A percentile compares a stretch with the other conserved stretches of the same genome.
Conservation (phyloP, 129 eudicot genomes). For the Arctium minus region DNA sequence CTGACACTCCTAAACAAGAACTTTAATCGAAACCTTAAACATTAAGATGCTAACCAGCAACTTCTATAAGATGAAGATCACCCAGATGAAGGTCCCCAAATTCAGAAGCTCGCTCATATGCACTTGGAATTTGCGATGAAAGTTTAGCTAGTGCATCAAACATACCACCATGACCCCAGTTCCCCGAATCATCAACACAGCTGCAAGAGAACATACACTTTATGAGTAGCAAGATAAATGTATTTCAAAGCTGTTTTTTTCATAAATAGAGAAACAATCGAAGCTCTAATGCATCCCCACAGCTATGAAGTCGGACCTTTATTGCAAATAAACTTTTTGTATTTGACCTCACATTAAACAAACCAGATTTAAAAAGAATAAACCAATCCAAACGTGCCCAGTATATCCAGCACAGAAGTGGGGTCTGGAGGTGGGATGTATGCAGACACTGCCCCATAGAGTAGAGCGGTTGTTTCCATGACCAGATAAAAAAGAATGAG, state of each 20-base stretch:
- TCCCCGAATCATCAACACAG: constrained; percentile 93
- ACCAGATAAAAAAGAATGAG: too few species aligned
- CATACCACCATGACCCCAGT: constrained; percentile 95
- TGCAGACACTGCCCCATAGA: too few species aligned
- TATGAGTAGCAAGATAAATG: not conserved
- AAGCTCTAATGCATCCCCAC: not conserved
- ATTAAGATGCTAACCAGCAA: constrained; percentile 49
- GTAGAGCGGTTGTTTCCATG: too few species aligned
- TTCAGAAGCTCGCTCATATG: constrained; percentile 82
- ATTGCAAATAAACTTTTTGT: not conserved
- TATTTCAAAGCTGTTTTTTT: not conserved
- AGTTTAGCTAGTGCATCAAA: constrained; percentile 80
- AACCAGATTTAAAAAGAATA: too few species aligned
- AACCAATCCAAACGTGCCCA: not conserved
- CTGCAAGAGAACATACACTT: constrained; percentile 36
- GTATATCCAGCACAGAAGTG: not conserved
- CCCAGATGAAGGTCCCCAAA: constrained; percentile 93
- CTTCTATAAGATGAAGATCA: constrained; percentile 79
- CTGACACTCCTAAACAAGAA: not conserved
- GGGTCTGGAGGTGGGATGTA: not conserved
- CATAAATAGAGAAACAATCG: not conserved
- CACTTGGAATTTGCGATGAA: constrained; percentile 52
- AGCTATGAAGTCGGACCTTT: not conserved
- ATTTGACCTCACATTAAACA: not conserved
- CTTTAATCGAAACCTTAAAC: not conserved